Evolutionary conservation across 306 rosid genomes (phyloP), one percentile per base, ranked within the genome.

Genomic region (Quercus bicolor): DNA sequence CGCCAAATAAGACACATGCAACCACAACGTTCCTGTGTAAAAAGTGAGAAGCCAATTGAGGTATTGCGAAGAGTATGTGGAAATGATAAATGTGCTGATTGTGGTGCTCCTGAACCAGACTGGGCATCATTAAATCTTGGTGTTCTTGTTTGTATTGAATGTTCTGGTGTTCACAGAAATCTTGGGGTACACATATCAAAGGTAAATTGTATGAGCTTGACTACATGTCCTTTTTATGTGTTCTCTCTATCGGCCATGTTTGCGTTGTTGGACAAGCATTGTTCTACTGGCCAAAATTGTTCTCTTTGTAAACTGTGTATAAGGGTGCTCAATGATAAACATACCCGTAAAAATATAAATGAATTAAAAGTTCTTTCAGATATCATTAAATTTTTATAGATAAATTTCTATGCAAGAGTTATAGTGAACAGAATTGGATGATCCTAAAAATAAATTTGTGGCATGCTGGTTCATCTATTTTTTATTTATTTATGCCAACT

Each of bases 41-140:
- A 89, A 89, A 91, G 43, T 71, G 99, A 93, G 87, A 96, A 96
- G 91, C 97, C 99, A 62, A 93, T 96, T 68, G 99, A 93, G 70
- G 81, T 89, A 73, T 80, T 96, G 80, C 93, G 97, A 73, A 85
- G 83, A 88, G 99, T 96, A 37, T 80, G 90, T 56, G 99, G 99
- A 75, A 96, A 96, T 84, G 99, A 96, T 70, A 96, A 78, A 75
- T 96, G 99, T 77, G 99, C 99, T 10, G 99, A 96, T 86, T 96
- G 99, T 78, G 96, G 98, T 75, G 94, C 96, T 78, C 83, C 97
- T 10, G 99, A 96, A 84, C 99, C 99, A 20, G 99, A 96, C 74
- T 96, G 99, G 99, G 97, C 99, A 65, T 96, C 99, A 64, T 84
- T 96, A 83, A 96, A 96, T 90, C 98, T 96, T 52, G 99, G 99